phyloP scores from a whole-genome alignment of 2,329 filamentous ascomycete genomes.

The Colletotrichum chrysophilum region DNA sequence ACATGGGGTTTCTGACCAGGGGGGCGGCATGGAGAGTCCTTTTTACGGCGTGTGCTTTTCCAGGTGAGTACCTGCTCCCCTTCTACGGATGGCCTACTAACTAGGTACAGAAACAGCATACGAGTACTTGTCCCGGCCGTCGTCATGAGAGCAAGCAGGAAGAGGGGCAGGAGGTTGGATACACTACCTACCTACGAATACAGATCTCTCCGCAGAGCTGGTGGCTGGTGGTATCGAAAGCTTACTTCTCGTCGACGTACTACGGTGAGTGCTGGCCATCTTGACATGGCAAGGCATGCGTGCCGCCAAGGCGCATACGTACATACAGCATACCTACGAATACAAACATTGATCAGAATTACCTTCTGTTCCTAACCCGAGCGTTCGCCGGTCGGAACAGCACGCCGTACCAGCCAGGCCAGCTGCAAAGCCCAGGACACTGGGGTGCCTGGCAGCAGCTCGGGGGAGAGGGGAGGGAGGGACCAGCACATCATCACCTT shows the following conservation, averaged over 20 bases:
- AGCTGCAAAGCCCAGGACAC: background rate
- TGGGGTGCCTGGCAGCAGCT: constrained; percentile 7
- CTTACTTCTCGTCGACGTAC: background rate
- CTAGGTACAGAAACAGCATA: background rate
- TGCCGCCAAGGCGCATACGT: background rate
- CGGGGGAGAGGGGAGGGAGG: background rate
- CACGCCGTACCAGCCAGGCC: background rate
- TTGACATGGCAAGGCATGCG: background rate
- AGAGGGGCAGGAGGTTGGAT: background rate
- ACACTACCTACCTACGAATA: background rate
- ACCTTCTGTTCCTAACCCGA: background rate
- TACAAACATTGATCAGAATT: background rate
- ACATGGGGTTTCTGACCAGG: constrained; percentile 18
- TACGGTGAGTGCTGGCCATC: background rate
- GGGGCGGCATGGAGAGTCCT: background rate
- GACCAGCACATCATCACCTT: background rate
- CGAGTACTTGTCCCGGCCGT: background rate
- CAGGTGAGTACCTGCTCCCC: background rate
- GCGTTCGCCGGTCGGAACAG: background rate
- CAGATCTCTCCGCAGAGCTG: background rate
- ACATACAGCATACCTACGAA: background rate
- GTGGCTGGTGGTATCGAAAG: background rate
- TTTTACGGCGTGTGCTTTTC: background rate
- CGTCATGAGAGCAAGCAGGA: background rate
- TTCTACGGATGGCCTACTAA: background rate